Conservation (phyloP, 148 eudicot species). For the Pharnaceum exiguum region DNA sequence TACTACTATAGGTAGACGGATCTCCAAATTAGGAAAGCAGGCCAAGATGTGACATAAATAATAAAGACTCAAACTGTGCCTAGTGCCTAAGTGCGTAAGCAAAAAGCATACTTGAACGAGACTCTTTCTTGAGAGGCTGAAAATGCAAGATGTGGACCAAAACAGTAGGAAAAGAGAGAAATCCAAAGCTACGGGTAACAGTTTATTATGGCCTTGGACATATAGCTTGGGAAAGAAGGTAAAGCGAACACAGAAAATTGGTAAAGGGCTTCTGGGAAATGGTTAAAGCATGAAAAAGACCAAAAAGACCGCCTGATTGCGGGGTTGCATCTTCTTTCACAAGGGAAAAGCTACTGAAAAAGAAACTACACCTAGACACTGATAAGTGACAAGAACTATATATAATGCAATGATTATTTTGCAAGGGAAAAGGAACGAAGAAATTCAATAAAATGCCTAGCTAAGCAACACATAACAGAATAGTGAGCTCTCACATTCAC, state of each 20-base stretch:
- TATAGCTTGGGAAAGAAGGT: slow-evolving; percentile 15
- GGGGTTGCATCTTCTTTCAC: slow-evolving; percentile 41
- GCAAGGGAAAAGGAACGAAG: slow-evolving; percentile 27
- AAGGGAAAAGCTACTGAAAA: slow-evolving; percentile 39
- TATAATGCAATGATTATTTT: slow-evolving; percentile 34
- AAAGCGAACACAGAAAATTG: slow-evolving; percentile 1
- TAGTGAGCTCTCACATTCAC: slow-evolving; percentile 27
- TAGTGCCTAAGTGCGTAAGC: slow-evolving; percentile 33
- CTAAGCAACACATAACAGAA: slow-evolving; percentile 12
- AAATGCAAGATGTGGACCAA: slow-evolving; percentile 21
- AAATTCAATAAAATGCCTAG: not conserved
- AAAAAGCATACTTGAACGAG: slow-evolving; percentile 25
- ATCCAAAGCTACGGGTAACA: not conserved
- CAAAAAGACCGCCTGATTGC: slow-evolving; percentile 39
- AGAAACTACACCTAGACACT: slow-evolving; percentile 68
- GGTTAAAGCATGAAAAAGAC: slow-evolving; percentile 24
- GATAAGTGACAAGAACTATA: slow-evolving; percentile 23
- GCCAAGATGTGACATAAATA: too few relatives aligned
- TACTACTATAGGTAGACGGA: too few relatives aligned
- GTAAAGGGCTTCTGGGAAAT: slow-evolving; percentile 8
- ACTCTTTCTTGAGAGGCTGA: slow-evolving; percentile 29
- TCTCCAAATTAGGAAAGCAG: too few relatives aligned
- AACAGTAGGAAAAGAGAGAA: slow-evolving; percentile 2
- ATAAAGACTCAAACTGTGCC: too few relatives aligned
- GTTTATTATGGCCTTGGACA: not conserved